Conservation (phyloP, 352 stramenopile species). For the Globisporangium polare region DNA sequence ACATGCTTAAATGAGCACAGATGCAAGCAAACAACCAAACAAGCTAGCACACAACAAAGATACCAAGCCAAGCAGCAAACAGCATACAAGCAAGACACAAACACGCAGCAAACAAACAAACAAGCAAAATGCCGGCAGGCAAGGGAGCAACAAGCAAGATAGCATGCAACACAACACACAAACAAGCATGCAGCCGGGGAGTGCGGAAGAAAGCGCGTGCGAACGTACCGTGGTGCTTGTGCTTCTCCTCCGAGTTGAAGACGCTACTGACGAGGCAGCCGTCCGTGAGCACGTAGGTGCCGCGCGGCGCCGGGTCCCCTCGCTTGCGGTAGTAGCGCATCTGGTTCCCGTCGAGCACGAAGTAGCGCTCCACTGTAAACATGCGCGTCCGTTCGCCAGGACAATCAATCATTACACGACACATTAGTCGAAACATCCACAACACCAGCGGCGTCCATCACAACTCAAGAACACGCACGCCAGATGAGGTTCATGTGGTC, state of each 20-base stretch:
- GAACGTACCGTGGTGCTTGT: constrained; percentile 68
- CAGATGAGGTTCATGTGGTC: constrained; percentile 91
- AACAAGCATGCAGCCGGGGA: background rate
- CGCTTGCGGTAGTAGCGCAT: constrained; percentile 87
- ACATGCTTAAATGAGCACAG: background rate
- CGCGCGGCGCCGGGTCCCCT: constrained; percentile 71
- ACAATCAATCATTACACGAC: too few species aligned
- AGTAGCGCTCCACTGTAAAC: constrained; percentile 78
- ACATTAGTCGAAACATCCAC: too few species aligned
- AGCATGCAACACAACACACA: background rate
- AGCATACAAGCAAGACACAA: background rate
- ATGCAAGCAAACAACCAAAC: too few species aligned
- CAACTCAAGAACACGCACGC: constrained; percentile 36
- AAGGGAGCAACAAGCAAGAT: background rate
- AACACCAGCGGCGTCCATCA: background rate
- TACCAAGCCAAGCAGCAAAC: background rate
- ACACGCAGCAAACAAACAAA: background rate
- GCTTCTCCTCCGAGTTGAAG: constrained; percentile 88
- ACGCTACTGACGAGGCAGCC: constrained; percentile 72
- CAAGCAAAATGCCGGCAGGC: background rate
- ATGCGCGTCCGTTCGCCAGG: too few species aligned
- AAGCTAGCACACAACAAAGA: background rate
- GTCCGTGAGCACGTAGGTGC: constrained; percentile 84
- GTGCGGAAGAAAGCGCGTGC: background rate
- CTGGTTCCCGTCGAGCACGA: constrained; percentile 83